Base-by-base conservation (phyloP, 139 green algal species). In the Mesotaenium endlicherianum region DNA sequence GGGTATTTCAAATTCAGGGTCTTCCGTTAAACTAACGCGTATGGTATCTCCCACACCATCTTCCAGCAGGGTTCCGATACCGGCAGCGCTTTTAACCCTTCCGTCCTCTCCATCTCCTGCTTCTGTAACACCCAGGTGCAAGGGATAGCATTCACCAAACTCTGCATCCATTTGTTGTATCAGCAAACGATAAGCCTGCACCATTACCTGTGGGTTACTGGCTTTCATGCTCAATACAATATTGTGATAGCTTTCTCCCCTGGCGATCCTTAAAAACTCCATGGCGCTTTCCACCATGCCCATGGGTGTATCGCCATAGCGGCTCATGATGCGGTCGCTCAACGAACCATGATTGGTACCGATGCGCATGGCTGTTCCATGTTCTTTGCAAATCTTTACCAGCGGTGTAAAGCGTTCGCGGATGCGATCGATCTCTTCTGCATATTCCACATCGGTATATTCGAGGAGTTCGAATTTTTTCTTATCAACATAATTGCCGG, bases 221-320 rank as follows among this genome's bases (percentile, higher is more conserved):
- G 95, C 95, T 92, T 99, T 99, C 96, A 99, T 99, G 86, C 90
- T 95, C 91, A 99, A 99, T 44, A 98, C 58, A 75, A 99, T 98
- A 91, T 99, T 99, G 92, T 99, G 96, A 93, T 96, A 99, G 92
- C n/a, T n/a, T n/a, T n/a, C n/a, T n/a, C n/a, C n/a, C 49, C 14
- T 59, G 14, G 14, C 14, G 78, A 98, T 94, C 47, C 97, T 92
- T 1, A 94, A 94, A 90, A 98, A 98, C 14, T 59, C 14, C 49
- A 59, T 59, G 16, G 49, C 16, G 49, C 14, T 16, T 59, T 30
- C 30, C 26, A 83, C 79, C 82, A 90, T 85, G 72, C 80, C 93
- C 88, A 77, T 81, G 26, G 94, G 94, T 8, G 94, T 95, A 86
- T 97, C 94, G 45, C 95, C 95, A 81, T 97, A 99, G 90, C 92